Evolutionary conservation across 176 grass and related monocot species (phyloP), one percentile per base, ranked within the genome.

Genomic region (Leersia perrieri): DNA sequence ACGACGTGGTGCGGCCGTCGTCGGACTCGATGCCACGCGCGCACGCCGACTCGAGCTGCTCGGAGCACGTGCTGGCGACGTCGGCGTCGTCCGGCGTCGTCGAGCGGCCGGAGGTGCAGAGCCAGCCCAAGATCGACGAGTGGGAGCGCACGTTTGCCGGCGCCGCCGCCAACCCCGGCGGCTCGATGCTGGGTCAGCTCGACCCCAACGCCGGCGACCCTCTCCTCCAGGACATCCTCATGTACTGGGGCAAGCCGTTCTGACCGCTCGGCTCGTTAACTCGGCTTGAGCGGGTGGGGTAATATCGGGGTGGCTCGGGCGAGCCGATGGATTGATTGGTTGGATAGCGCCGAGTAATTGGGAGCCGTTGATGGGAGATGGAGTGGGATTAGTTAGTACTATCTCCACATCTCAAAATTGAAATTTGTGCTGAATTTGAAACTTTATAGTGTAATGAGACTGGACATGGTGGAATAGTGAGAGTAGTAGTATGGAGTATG

Each of bases 101-200:
- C 66, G 88, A 90, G 68, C 77, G 86, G 65, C 72, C 77, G 27
- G 92, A 94, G 86, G 92, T 94, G 67, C 86, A 94, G 86, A 94
- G 86, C 86, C 83, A 82, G 84, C 89, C 83, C 36, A 80, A 39
- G 72, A 87, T 90, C 77, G 84, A 40, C 53, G 80, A 84, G 63
- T 94, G 89, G 92, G 92, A 94, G 80, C 82, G 73, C 62, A 69
- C 68, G 11, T 81, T 89, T 67, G 55, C 86, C 3, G 62, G 39
- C 11, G 14, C 53, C 5, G 38, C 33, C 14, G 70, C 78, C 27
- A 76, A 80, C 65, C 63, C 66, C 32, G 74, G 33, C 40, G 70
- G 75, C 10, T 63, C 80, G 2, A 71, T 83, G 40, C 60, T 88
- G 9, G 68, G 72, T 11, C 77, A 84, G 42, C 30, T 85, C 31